Conservation (phyloP, 2,329 filamentous ascomycete genomes). For the Atkinsonella hypoxylon region DNA sequence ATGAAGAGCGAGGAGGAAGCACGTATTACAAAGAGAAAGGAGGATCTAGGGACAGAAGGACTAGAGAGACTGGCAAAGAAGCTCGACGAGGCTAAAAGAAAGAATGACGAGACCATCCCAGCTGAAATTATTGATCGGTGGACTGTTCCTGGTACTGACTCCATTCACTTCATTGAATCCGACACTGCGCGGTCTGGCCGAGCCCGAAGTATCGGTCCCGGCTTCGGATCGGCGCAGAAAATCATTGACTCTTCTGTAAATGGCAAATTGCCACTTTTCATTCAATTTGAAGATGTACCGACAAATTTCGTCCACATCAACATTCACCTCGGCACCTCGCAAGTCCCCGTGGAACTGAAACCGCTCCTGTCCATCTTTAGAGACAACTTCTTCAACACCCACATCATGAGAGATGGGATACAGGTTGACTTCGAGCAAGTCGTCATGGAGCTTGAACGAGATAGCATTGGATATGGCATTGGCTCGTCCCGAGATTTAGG, state of each 20-base stretch:
- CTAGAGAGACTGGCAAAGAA: constrained; percentile 62
- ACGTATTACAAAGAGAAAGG: constrained; percentile 66
- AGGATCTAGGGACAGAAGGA: constrained; percentile 70
- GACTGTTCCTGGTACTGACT: constrained; percentile 72
- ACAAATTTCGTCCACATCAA: constrained; percentile 86
- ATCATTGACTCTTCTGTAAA: constrained; percentile 57
- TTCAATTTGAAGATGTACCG: constrained; percentile 93
- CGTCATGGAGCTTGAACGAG: constrained; percentile 79
- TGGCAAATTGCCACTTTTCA: constrained; percentile 61
- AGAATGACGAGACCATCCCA: constrained; percentile 83
- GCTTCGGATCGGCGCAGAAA: constrained; percentile 59
- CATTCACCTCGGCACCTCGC: constrained; percentile 66
- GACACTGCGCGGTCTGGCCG: constrained; percentile 71
- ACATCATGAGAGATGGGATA: constrained; percentile 64
- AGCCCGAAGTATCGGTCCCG: constrained; percentile 57
- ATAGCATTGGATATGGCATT: constrained; percentile 76
- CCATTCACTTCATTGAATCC: constrained; percentile 89
- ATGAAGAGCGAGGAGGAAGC: constrained; percentile 72
- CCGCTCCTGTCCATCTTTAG: constrained; percentile 76
- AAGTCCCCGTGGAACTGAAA: constrained; percentile 69
- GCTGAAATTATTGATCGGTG: constrained; percentile 69
- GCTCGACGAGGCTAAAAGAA: constrained; percentile 71
- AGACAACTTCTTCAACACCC: constrained; percentile 90
- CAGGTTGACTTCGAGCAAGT: constrained; percentile 82
- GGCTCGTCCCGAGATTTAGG: constrained; percentile 55